Base-by-base conservation (phyloP, 1,139 yeast genomes). In the Kodamaea arcana region DNA sequence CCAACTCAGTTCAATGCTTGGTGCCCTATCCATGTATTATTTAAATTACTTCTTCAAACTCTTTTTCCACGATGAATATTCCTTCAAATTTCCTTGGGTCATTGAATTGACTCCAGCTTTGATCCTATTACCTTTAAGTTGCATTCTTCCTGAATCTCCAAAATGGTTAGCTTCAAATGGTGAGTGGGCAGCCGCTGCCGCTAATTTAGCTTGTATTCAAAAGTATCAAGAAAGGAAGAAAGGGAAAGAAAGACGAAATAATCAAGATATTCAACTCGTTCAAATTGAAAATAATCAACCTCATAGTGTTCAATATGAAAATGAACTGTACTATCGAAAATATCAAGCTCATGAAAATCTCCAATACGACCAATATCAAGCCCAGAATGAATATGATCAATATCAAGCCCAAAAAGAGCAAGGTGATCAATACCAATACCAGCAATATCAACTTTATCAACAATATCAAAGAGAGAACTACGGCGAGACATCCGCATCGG, bases 141-240 rank as follows among this genome's bases (percentile, higher is more conserved):
- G 74, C 48, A 55, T 75, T 43, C 59, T 82, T 35, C 69, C 69
- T 1, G 57, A 60, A 35, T 57, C 66, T 3, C 71, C 72, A 5
- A 55, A 54, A 42, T 62, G 65, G 64, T 45, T 61, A 21, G 69
- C 67, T 1, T 40, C 56, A 0, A 48, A 56, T 29, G 46, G 53
- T 2, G 51, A 53, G 32, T 65, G 70, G 69, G 39, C 33, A 2
- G 47, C 47, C 13, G 71, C 69, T 24, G 62, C 63, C 2, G 49
- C 48, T 35, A 55, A 47, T 16, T 39, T 55, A 31, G 50, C 48
- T 23, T 40, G 48, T 20, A 41, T 36, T 17, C 37, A 39, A 18
- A 29, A 24, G 14, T 34, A 36, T 20, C 31, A 41, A 40, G 15
- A 10, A 15, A 9, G 28, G 6, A 15, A 25, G 6, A 6, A 7